Base-by-base conservation (phyloP, 2,329 filamentous ascomycete genomes). In the Talaromyces pinophilus region DNA sequence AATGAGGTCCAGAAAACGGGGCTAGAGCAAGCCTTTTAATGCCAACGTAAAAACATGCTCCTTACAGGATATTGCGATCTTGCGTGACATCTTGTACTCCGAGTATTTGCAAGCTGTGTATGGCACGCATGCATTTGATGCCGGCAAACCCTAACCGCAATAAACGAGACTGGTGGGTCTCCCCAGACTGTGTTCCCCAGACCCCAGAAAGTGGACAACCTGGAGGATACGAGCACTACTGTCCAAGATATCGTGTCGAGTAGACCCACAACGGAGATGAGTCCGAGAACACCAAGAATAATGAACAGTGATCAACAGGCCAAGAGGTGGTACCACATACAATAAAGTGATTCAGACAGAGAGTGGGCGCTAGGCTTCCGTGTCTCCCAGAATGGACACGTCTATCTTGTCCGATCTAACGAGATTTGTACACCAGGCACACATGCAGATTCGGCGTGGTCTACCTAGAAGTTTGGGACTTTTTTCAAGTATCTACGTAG, bases 131-230 rank as follows among this genome's bases (percentile, higher is more conserved):
- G 19, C 42, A 44, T 44, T 42, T 44, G n/a, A 44, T 44, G 17
- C 42, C n/a, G 17, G 42, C 17, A 44, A 44, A n/a, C 42, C 42
- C 42, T 44, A 44, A 44, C 42, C 42, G 40, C 40, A 44, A 44
- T 44, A n/a, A 44, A 44, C 40, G 40, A 44, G 40, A 44, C 40
- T 44, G 42, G 42, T 19, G 42, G 42, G 42, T 44, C 42, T 44
- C 42, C 42, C 42, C 42, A 44, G 42, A 44, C 8, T 44, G 69
- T 62, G 71, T 72, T 52, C 48, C 48, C 48, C 48, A 4, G 48
- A 52, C 48, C 48, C 22, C 22, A 17, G 48, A 28, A 6, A 30
- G 30, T 30, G 30, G 30, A 25, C 25, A 19, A 19, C 42, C 17
- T 44, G n/a, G 17, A 44, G 17, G 42, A 4, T n/a, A 19, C 42